A percentile compares a stretch with the other conserved stretches of the same genome.
phyloP scores from a whole-genome alignment of 2,329 filamentous ascomycete species.

The Laburnicola sp. region DNA sequence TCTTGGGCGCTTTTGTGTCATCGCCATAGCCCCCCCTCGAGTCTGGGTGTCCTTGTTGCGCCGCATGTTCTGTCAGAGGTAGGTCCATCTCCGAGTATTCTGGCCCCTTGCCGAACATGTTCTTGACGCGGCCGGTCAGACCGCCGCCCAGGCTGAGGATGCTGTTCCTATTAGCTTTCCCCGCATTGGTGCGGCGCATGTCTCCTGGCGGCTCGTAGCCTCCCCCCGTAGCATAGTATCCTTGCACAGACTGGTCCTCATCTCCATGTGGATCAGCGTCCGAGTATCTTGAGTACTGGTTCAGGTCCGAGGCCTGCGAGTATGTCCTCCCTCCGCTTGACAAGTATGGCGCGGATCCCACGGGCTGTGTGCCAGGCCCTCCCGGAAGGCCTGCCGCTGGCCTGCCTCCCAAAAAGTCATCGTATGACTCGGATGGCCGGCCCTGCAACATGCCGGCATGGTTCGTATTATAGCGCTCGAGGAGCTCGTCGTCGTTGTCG shows the following conservation, averaged over 20 bases:
- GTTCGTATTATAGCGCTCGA: slow-evolving; percentile 74
- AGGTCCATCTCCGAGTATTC: slow-evolving; percentile 98
- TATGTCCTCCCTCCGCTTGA: slow-evolving; percentile 52
- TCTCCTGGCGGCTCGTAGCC: slow-evolving; percentile 59
- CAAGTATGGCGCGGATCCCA: slow-evolving; percentile 41
- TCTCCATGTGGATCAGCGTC: slow-evolving; percentile 81
- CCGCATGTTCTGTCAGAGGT: slow-evolving; percentile 79
- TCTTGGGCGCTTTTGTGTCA: slow-evolving; percentile 41
- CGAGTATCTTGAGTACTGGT: slow-evolving; percentile 90
- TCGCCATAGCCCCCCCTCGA: slow-evolving; percentile 47
- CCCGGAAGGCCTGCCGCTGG: slow-evolving; percentile 51
- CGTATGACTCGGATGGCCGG: slow-evolving; percentile 88
- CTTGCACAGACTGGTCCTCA: slow-evolving; percentile 72
- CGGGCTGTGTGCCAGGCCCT: slow-evolving; percentile 46
- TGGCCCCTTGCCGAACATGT: slow-evolving; percentile 81
- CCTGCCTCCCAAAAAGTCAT: slow-evolving; percentile 81
- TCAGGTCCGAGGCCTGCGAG: slow-evolving; percentile 78
- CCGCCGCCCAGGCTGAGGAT: slow-evolving; percentile 85
- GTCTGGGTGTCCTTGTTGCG: slow-evolving; percentile 48
- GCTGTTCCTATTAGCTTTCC: slow-evolving; percentile 80
- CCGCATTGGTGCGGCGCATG: slow-evolving; percentile 53
- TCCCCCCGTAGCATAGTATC: slow-evolving; percentile 73
- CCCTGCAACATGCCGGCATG: slow-evolving; percentile 64
- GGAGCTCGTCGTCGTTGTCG: slow-evolving; percentile 78
- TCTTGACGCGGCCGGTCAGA: slow-evolving; percentile 83